Evolutionary conservation across 768 basidiomycete genomes (phyloP).

Genomic region (Podaxis pistillaris): DNA sequence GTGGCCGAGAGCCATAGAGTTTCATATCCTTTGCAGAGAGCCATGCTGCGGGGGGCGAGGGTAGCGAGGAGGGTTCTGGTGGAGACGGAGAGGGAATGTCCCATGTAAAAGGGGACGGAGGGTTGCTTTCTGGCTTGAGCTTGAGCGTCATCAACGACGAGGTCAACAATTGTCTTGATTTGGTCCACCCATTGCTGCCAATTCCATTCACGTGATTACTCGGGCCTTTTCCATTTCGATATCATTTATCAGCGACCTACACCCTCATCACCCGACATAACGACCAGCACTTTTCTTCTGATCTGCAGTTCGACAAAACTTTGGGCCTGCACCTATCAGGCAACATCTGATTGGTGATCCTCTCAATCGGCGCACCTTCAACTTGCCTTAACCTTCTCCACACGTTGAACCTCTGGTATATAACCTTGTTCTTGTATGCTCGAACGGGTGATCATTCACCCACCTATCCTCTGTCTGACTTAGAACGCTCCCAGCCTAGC

Average conservation of each 20-base stretch:
- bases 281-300: neutral
- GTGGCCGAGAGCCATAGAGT: conserved; percentile 76
- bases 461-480: too few species aligned
- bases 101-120: conserved; percentile 65
- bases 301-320: neutral
- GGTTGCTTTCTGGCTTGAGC: conserved; percentile 40
- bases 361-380: too few species aligned
- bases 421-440: too few species aligned
- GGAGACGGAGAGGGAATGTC: conserved; percentile 40
- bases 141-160: conserved; percentile 39
- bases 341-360: neutral
- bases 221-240: too few species aligned
- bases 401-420: too few species aligned
- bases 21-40: conserved; percentile 86
- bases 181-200: neutral
- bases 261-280: neutral
- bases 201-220: neutral
- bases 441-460: too few species aligned
- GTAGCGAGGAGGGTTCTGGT: conserved; percentile 40
- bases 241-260: too few species aligned
- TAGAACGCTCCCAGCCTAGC: too few species aligned
- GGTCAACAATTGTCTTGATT: conserved; percentile 1
- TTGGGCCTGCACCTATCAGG: neutral
- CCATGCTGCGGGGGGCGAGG: conserved; percentile 82
- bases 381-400: too few species aligned